Evolutionary conservation across 1,284 basidiomycete species (phyloP), one percentile per base, ranked within the genome.

Genomic region (Exobasidium rhododendri): DNA sequence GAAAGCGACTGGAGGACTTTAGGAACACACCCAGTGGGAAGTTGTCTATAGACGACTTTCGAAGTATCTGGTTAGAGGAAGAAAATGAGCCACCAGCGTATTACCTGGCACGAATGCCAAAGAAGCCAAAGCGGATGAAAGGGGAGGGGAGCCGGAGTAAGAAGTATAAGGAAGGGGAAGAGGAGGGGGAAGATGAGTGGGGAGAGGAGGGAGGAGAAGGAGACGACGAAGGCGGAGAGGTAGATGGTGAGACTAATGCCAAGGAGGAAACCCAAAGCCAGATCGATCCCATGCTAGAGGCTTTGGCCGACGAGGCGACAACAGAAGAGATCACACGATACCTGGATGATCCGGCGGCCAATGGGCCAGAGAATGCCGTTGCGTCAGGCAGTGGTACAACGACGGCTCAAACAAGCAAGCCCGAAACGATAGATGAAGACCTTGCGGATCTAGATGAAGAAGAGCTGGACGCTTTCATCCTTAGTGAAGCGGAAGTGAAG

Each of bases 1-100:
- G 89, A 81, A 94, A 94, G 81, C 86, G 96, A 17, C 83, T 98
- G n/a, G 89, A 94, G 26, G 96, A 99, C 82, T 99, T 98, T 83
- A 90, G 89, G 74, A 86, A 86, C 70, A 97, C 94, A 1, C 87
- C 89, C 0, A 92, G 89, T 73, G 92, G 91, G 4, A 84, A 85
- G 51, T 83, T 97, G 74, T 94, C 92, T 0, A 84, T 99, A 46
- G 87, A 89, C 24, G 92, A 98, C 80, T 98, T 97, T 78, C 84
- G 94, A 57, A 90, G 86, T 56, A 89, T 93, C 4, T 94, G 92
- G 91, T 81, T 94, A 63, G 90, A 94, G 71, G 91, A 94, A 62
- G 89, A 91, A 80, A 87, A 88, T 83, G 90, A 93, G 69, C 93
- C 93, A 0, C 93, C 93, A 0, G 89, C 91, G 35, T 79, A 71